phyloP scores from a whole-genome alignment of 2,329 filamentous ascomycete genomes.

The Cladorrhinum sp. region DNA sequence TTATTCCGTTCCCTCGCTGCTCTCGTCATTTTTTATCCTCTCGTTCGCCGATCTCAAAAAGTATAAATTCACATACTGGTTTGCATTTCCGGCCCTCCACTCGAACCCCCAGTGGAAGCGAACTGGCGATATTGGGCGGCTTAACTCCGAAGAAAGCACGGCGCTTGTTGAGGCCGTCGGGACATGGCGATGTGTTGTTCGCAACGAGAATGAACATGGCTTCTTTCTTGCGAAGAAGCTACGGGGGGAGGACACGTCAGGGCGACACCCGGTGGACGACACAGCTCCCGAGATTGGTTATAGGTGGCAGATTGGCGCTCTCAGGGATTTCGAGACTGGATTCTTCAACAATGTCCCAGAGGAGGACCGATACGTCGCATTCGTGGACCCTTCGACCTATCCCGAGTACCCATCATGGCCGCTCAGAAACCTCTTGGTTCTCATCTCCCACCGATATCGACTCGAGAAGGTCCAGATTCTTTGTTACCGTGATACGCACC shows the following conservation, averaged over 20 bases:
- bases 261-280: constrained; percentile 48
- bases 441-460: constrained; percentile 78
- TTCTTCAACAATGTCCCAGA: constrained; percentile 74
- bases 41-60: constrained; percentile 97
- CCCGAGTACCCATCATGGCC: constrained; percentile 87
- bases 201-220: constrained; percentile 74
- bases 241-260: constrained; percentile 37
- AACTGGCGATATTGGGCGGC: constrained; percentile 48
- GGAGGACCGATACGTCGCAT: constrained; percentile 79
- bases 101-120: constrained; percentile 81
- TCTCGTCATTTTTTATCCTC: constrained; percentile 83
- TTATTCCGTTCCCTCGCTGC: constrained; percentile 87
- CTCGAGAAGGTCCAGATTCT: constrained; percentile 76
- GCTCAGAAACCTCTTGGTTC: constrained; percentile 79
- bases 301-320: constrained; percentile 71
- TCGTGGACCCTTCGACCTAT: constrained; percentile 92
- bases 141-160: constrained; percentile 69
- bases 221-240: constrained; percentile 92
- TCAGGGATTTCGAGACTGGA: constrained; percentile 76
- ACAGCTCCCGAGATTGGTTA: constrained; percentile 57
- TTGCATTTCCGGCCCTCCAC: constrained; percentile 90
- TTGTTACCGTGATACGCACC: constrained; percentile 83
- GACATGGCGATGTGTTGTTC: constrained; percentile 81
- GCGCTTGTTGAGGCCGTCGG: constrained; percentile 78
- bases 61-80: constrained; percentile 98